Conservation (phyloP, 2,329 filamentous ascomycete genomes). For the Truncatella angustata region DNA sequence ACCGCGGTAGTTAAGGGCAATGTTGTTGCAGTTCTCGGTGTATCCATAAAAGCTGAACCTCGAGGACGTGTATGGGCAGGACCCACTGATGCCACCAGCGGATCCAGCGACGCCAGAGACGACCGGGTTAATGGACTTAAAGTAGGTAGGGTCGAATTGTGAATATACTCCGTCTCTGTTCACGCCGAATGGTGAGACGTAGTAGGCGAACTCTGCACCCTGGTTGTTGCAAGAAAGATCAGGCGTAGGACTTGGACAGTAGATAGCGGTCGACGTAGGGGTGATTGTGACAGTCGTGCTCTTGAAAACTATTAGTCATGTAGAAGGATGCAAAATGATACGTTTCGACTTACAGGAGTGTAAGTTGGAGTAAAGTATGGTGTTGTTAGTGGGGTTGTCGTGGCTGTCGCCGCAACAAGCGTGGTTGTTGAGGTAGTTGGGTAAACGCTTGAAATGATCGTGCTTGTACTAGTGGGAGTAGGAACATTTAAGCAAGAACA, state of each 20-base stretch:
- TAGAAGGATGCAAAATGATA: not conserved
- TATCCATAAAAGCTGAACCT: slow-evolving; percentile 3
- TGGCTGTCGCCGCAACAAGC: not conserved
- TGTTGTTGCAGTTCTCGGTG: not conserved
- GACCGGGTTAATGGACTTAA: not conserved
- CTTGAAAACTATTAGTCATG: not conserved
- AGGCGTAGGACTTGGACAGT: not conserved
- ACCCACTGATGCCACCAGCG: not conserved
- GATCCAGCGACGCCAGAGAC: not conserved
- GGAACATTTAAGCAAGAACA: not conserved
- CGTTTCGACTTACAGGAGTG: not conserved
- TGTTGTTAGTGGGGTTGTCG: not conserved
- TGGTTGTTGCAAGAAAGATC: not conserved
- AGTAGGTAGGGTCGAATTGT: not conserved
- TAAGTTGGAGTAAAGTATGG: not conserved
- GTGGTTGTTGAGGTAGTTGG: not conserved
- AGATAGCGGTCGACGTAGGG: not conserved
- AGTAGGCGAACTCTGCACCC: not conserved
- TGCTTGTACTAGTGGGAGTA: slow-evolving; percentile 3
- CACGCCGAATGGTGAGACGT: not conserved
- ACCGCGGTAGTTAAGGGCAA: not conserved
- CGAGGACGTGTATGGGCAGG: not conserved
- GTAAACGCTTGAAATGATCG: slow-evolving; percentile 4
- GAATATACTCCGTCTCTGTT: not conserved
- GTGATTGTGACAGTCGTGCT: slow-evolving; percentile 3